Base-by-base conservation (phyloP, 2,329 filamentous ascomycete genomes). In the Trematosphaeria pertusa region DNA sequence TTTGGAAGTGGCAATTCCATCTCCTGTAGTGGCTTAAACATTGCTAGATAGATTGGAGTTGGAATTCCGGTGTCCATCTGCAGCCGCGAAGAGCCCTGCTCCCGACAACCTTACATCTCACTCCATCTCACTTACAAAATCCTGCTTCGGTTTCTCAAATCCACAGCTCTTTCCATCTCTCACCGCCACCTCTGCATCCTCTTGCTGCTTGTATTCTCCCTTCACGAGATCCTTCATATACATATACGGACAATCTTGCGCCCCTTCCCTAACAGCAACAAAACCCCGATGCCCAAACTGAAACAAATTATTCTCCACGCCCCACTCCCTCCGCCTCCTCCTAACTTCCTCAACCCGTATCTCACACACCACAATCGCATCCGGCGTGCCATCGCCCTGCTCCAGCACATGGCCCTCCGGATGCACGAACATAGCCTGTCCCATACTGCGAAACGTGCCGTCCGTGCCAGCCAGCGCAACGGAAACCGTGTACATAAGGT, bases 1-100 rank as follows among this genome's bases (percentile, higher is more conserved):
- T 81, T 79, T 51, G 69, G 70, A 6, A 78, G 74, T 61, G 76
- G 75, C 24, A 12, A n/a, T n/a, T n/a, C n/a, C n/a, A n/a, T n/a
- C n/a, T n/a, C n/a, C n/a, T n/a, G n/a, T n/a, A n/a, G n/a, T n/a
- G n/a, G n/a, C n/a, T n/a, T n/a, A n/a, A n/a, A n/a, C n/a, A n/a
- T n/a, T n/a, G n/a, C n/a, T n/a, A n/a, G n/a, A n/a, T n/a, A n/a
- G n/a, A n/a, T n/a, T n/a, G n/a, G n/a, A n/a, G n/a, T n/a, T n/a
- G n/a, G n/a, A n/a, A n/a, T n/a, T n/a, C n/a, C n/a, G n/a, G n/a
- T n/a, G n/a, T 15, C 24, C n/a, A n/a, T n/a, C n/a, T n/a, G n/a
- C n/a, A n/a, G n/a, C n/a, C n/a, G n/a, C n/a, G n/a, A n/a, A n/a
- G n/a, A n/a, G n/a, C n/a, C n/a, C n/a, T n/a, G n/a, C n/a, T n/a